A percentile compares a stretch with the other conserved stretches of the same genome.
These are phyloP conservation scores for Tylopilus cervinicoccineus DNA, from an alignment of 768 basidiomycete genomes.

Conservation along the genomic window DNA sequence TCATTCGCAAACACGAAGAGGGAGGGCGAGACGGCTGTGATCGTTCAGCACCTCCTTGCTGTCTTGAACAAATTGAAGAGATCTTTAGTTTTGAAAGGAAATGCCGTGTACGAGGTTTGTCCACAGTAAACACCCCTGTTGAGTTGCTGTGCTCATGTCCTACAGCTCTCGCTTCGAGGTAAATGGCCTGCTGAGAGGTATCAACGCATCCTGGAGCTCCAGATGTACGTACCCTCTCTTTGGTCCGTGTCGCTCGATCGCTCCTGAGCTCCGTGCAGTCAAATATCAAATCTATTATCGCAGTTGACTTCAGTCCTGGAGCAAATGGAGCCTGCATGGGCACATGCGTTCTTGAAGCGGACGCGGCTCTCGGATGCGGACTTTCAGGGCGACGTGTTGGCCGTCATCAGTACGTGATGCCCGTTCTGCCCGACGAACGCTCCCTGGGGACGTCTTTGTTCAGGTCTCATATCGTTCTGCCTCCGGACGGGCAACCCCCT, in stretches of 20 bases:
- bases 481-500: conserved; percentile 70
- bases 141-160: neutral
- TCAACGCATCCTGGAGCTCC: conserved; percentile 61
- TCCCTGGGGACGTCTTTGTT: neutral
- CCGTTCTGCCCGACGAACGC: neutral
- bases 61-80: conserved; percentile 70
- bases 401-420: conserved; percentile 62
- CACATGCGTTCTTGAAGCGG: conserved; percentile 67
- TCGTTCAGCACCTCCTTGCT: conserved; percentile 63
- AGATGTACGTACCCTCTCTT: conserved; percentile 46
- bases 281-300: conserved; percentile 65
- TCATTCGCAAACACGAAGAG: conserved; percentile 60
- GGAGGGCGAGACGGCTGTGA: conserved; percentile 48
- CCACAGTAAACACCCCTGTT: neutral
- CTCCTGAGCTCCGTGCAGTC: conserved; percentile 36
- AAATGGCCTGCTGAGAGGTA: conserved; percentile 81
- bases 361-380: conserved; percentile 73
- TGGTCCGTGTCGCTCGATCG: neutral
- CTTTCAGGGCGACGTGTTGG: conserved; percentile 82
- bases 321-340: conserved; percentile 74
- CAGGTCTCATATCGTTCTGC: conserved; percentile 74
- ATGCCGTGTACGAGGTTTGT: conserved; percentile 64
- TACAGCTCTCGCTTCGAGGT: conserved; percentile 72
- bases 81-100: conserved; percentile 49
- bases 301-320: conserved; percentile 71